Percentiles rank a stretch among this genome's conserved stretches.
phyloP scores from a whole-genome alignment of 164 flowering plant species.

The Nelumbo lutea region DNA sequence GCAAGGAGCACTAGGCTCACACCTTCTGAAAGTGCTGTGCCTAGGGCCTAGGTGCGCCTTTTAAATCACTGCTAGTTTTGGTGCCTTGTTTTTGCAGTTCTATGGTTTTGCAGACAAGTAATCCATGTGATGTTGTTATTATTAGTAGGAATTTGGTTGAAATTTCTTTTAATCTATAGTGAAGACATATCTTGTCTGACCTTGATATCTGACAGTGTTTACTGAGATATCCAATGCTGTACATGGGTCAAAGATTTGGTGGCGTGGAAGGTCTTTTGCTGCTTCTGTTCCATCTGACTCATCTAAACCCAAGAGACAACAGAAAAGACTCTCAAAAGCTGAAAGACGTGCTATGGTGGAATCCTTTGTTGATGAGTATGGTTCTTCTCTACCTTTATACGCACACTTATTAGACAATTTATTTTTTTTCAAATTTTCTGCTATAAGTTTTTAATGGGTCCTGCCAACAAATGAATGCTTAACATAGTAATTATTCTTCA shows the following conservation, averaged over 20 bases:
- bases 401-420: neutral
- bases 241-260: conserved; percentile 15
- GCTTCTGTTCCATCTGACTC: conserved; percentile 41
- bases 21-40: too few relatives aligned
- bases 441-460: too few relatives aligned
- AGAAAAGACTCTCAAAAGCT: conserved; percentile 32
- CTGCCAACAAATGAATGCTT: neutral
- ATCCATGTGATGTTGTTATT: too few relatives aligned
- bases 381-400: neutral
- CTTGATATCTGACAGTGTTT: conserved; percentile 12
- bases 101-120: too few relatives aligned
- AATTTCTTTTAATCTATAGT: neutral
- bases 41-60: too few relatives aligned
- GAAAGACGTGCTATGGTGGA: conserved; percentile 48
- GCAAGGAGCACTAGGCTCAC: too few relatives aligned
- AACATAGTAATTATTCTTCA: too few relatives aligned
- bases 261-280: conserved; percentile 40
- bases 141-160: too few relatives aligned
- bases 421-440: neutral
- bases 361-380: conserved; percentile 47
- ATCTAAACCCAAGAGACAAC: conserved; percentile 18
- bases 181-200: neutral
- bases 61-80: too few relatives aligned
- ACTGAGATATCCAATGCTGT: conserved; percentile 10
- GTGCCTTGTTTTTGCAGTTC: too few relatives aligned